Percentiles rank a stretch among this genome's conserved stretches.
These are phyloP conservation scores for Rhodotorula taiwanensis DNA, from an alignment of 768 basidiomycete species.

Conservation along the genomic window DNA sequence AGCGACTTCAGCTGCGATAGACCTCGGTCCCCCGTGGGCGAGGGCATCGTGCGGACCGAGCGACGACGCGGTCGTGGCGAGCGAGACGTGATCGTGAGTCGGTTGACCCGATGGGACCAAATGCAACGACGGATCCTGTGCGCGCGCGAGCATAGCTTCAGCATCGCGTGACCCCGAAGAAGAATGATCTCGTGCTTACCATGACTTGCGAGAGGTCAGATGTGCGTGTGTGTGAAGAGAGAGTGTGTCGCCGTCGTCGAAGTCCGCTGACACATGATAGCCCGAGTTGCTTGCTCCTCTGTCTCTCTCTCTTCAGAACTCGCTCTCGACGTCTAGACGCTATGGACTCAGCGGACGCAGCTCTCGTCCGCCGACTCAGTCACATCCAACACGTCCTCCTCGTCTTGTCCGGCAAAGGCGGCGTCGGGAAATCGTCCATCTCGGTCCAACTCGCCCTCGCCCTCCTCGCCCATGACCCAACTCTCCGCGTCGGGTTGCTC, in stretches of 20 bases:
- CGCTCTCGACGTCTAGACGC: too few species aligned
- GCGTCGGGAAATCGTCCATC: constrained; percentile 95
- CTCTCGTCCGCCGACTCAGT: constrained; percentile 52
- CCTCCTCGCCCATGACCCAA: constrained; percentile 58
- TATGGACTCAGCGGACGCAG: background rate
- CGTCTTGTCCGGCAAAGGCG: constrained; percentile 93
- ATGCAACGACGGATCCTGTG: constrained; percentile 23
- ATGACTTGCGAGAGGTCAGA: too few species aligned
- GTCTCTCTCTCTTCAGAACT: too few species aligned
- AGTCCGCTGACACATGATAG: too few species aligned
- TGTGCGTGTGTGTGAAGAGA: too few species aligned
- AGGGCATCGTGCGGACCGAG: constrained; percentile 79
- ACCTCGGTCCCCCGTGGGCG: constrained; percentile 66
- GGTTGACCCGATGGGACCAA: constrained; percentile 20
- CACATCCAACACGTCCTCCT: constrained; percentile 78
- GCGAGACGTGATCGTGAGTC: constrained; percentile 11
- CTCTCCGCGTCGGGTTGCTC: constrained; percentile 81
- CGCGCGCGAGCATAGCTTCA: too few species aligned
- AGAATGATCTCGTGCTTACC: too few species aligned
- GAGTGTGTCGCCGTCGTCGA: too few species aligned
- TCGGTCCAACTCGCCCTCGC: constrained; percentile 84
- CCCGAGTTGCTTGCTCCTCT: too few species aligned
- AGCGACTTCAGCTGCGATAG: constrained; percentile 66
- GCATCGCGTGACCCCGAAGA: too few species aligned
- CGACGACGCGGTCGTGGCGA: constrained; percentile 41